These are phyloP conservation scores for Trichoderma sp. DNA, from an alignment of 2,329 filamentous ascomycete species.

Conservation along the genomic window DNA sequence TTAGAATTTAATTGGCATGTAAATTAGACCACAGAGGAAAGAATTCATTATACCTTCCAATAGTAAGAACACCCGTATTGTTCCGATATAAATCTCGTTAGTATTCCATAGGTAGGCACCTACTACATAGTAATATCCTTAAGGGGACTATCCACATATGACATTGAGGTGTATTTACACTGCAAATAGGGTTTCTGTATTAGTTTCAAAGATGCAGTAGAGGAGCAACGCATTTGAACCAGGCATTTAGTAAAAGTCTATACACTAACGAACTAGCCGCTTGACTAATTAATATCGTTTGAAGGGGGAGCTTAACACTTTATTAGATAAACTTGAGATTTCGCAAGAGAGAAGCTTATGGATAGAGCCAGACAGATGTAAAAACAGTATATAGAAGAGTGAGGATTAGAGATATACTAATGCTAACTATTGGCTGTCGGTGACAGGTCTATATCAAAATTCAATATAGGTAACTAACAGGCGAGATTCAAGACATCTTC, in stretches of 20 bases:
- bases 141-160: background rate
- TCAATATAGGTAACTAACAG: background rate
- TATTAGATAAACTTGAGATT: too few species aligned
- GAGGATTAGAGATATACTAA: rapidly evolving
- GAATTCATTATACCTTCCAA: background rate
- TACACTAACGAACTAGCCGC: background rate
- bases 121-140: too few species aligned
- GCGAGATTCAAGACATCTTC: background rate
- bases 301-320: background rate
- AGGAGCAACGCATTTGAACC: background rate
- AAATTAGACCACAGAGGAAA: too few species aligned
- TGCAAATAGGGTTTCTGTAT: background rate
- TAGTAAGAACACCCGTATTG: background rate
- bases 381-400: background rate
- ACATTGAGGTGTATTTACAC: background rate
- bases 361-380: too few species aligned
- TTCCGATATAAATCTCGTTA: background rate
- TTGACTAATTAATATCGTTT: too few species aligned
- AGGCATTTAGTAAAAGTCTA: background rate
- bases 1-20: background rate
- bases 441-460: background rate
- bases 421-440: background rate
- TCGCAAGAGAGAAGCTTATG: background rate
- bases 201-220: background rate
- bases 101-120: background rate